Conservation (phyloP, 139 green algal species). For the Chlamydomonas incerta region DNA sequence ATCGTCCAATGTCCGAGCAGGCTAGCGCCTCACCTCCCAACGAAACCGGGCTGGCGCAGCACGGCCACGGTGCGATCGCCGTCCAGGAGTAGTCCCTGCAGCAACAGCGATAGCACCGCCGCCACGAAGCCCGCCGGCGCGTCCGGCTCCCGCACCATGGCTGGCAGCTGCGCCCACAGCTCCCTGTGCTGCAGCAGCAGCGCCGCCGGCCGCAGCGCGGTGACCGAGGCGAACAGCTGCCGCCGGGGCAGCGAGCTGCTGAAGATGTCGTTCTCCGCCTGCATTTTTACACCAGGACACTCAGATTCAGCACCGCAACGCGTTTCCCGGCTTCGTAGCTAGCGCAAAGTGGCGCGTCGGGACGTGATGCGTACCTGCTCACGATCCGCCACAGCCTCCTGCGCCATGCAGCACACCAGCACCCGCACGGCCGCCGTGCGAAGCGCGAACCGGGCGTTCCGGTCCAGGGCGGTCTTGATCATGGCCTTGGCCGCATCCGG, state of each 20-base stretch:
- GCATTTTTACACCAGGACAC: too few relatives aligned
- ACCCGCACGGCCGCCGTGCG: conserved; percentile 55
- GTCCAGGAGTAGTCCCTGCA: conserved; percentile 48
- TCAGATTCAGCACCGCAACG: too few relatives aligned
- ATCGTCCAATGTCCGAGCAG: too few relatives aligned
- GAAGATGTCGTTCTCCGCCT: neutral
- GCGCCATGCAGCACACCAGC: conserved; percentile 42
- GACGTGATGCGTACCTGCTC: too few relatives aligned
- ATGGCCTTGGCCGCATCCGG: conserved; percentile 50
- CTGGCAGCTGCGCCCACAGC: conserved; percentile 52
- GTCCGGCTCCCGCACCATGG: conserved; percentile 25
- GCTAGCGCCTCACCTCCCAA: neutral
- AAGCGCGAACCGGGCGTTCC: conserved; percentile 38
- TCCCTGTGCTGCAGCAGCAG: conserved; percentile 45
- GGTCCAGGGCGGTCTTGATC: conserved; percentile 34
- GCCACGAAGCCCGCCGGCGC: conserved; percentile 35
- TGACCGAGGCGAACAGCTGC: conserved; percentile 35
- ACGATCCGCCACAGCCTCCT: neutral
- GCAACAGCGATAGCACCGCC: conserved; percentile 34
- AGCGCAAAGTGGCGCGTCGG: too few relatives aligned
- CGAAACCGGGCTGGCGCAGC: conserved; percentile 9
- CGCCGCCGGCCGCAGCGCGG: neutral
- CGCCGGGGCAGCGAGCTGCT: conserved; percentile 8
- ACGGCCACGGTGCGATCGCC: conserved; percentile 10
- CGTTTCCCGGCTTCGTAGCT: too few relatives aligned